Conservation (phyloP, 2,329 filamentous ascomycete genomes). For the Epichloe aotearoae region DNA sequence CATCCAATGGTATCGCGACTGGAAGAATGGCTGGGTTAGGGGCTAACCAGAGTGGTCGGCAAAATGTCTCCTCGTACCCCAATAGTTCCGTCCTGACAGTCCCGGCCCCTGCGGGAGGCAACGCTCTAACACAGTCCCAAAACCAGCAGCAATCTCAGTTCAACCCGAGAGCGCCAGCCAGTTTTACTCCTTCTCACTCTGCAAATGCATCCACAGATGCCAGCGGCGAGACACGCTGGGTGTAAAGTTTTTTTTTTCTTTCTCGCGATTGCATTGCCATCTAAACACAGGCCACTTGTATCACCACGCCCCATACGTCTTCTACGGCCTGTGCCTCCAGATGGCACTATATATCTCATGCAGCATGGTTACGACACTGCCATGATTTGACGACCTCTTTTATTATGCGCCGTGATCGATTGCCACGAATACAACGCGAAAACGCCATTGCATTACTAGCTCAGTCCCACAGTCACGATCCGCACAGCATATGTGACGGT, state of each 20-base stretch:
- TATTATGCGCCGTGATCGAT: constrained; percentile 21
- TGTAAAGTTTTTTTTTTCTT: constrained; percentile 17
- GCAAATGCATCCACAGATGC: constrained; percentile 15
- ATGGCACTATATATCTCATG: constrained; percentile 15
- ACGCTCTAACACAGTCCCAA: constrained; percentile 15
- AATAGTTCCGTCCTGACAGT: constrained; percentile 19
- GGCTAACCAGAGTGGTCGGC: constrained; percentile 15
- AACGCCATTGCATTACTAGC: constrained; percentile 13
- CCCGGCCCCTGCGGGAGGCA: constrained; percentile 14
- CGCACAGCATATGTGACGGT: constrained; percentile 15
- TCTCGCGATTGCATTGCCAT: constrained; percentile 12
- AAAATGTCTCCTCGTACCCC: constrained; percentile 23
- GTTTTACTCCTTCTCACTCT: constrained; percentile 14
- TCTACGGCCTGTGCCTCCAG: constrained; percentile 10
- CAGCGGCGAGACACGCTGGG: constrained; percentile 23
- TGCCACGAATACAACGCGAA: constrained; percentile 9
- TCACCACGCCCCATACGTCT: constrained; percentile 7
- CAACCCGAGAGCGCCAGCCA: constrained; percentile 14
- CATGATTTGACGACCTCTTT: constrained; percentile 29
- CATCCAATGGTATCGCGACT: constrained; percentile 14
- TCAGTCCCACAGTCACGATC: constrained; percentile 11
- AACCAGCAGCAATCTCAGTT: constrained; percentile 14
- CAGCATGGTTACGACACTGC: constrained; percentile 23
- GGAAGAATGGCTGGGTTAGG: constrained; percentile 11
- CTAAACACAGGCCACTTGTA: constrained; percentile 19